Evolutionary conservation across 208 protist species (phyloP), one percentile per base, ranked within the genome.

Genomic region (Crithidia expoeki): DNA sequence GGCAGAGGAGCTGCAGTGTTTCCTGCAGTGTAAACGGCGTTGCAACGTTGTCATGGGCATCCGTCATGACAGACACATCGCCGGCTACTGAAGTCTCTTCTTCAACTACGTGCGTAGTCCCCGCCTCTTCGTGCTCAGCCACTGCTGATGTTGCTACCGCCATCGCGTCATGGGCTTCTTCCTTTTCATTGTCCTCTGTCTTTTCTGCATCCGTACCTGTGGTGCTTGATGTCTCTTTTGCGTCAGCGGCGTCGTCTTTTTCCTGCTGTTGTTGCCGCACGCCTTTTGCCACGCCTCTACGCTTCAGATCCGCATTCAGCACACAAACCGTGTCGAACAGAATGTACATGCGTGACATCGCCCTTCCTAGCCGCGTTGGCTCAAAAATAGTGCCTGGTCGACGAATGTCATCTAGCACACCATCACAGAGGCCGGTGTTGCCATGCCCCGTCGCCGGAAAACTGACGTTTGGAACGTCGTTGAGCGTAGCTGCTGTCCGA

Each of bases 331-430:
- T 93, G 61, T 86, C 88, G 30, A 94, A 92, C 0, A 90, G 67
- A 44, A 97, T 84, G 67, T 97, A 97, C 40, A 93, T 79, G 16
- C 88, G 77, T 1, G 93, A 83, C 93, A 97, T 93, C 0, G 66
- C 66, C 52, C 60, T 40, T 19, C 64, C 72, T 19, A 71, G 27
- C 11, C 72, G 64, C 21, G 72, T 72, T 2, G 72, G 36, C 59
- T 78, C 65, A 21, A 72, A 78, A 2, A 72, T 44, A 2, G 44
- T 40, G 36, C 46, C 33, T 0, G 65, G 30, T 9, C 36, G 23
- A 21, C 42, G 50, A n/a, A 70, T 49, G 38, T 59, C 49, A 0
- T 53, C 44, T 0, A 23, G 4, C n/a, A 5, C 46, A 17, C 49
- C 19, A 11, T 61, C 53, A 2, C 32, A 3, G 3, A 27, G 52